Conservation (phyloP, 371 early-diverging fungal species). For the Rhizopus microsporus region DNA sequence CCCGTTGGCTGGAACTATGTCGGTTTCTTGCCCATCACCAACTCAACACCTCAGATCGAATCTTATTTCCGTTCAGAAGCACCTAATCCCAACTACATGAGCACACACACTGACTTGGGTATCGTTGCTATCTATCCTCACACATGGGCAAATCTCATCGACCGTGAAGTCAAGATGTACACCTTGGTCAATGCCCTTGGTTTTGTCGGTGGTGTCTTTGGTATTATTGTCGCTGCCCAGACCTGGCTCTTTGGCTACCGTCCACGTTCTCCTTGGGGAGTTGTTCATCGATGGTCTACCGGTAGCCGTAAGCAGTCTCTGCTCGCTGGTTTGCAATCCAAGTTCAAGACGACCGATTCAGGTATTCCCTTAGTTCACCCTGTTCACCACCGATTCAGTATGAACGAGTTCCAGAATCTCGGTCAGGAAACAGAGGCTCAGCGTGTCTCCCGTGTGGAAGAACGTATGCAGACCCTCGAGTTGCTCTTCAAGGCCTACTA, state of each 20-base stretch:
- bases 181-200: slow-evolving; percentile 53
- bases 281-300: slow-evolving; percentile 52
- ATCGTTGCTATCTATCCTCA: slow-evolving; percentile 35
- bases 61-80: slow-evolving; percentile 43
- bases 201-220: slow-evolving; percentile 54
- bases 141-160: slow-evolving; percentile 18
- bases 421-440: slow-evolving; percentile 31
- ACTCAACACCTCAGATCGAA: slow-evolving; percentile 39
- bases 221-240: slow-evolving; percentile 41
- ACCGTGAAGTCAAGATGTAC: slow-evolving; percentile 52
- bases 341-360: slow-evolving; percentile 42
- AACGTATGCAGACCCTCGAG: slow-evolving; percentile 38
- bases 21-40: slow-evolving; percentile 48
- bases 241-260: slow-evolving; percentile 53
- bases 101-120: slow-evolving; percentile 34
- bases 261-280: slow-evolving; percentile 54
- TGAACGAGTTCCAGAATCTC: slow-evolving; percentile 27
- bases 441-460: slow-evolving; percentile 36
- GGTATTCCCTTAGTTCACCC: slow-evolving; percentile 51
- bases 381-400: slow-evolving; percentile 48
- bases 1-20: slow-evolving; percentile 50
- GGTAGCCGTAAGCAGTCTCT: slow-evolving; percentile 47
- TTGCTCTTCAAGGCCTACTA: slow-evolving; percentile 39
- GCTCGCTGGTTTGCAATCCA: slow-evolving; percentile 38
- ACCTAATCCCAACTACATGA: slow-evolving; percentile 39